A percentile compares a stretch with the other conserved stretches of the same genome.
Conservation (phyloP, 331 rosid genomes). For the Saraca asoca region DNA sequence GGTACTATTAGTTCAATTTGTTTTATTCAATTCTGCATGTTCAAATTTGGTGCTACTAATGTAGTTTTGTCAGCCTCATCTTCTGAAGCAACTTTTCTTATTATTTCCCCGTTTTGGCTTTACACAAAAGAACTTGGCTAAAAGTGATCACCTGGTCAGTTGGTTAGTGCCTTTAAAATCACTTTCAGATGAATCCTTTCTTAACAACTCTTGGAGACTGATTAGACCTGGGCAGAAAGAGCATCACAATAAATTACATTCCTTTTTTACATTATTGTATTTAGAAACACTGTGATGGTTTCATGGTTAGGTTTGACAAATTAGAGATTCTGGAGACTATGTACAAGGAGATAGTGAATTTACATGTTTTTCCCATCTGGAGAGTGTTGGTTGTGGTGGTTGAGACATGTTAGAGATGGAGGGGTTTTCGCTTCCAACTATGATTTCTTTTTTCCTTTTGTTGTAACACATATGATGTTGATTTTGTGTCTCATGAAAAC, state of each 20-base stretch:
- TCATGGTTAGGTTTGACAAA: not conserved
- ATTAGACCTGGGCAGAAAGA: not conserved
- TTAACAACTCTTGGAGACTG: not conserved
- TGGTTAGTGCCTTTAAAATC: not conserved
- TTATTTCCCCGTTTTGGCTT: not conserved
- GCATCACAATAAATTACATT: not conserved
- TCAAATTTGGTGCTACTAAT: not conserved
- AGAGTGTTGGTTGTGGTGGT: not conserved
- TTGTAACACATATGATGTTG: not conserved
- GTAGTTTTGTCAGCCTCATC: not conserved
- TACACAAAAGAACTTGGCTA: not conserved
- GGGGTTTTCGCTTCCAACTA: not conserved
- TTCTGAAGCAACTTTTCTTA: not conserved
- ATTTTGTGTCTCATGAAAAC: not conserved
- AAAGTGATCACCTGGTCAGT: not conserved
- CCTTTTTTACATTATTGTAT: not conserved
- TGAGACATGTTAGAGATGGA: not conserved
- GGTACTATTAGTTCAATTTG: not conserved
- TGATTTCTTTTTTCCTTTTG: not conserved
- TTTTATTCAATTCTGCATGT: not conserved
- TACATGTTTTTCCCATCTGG: not conserved
- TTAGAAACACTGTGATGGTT: not conserved
- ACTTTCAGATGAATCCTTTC: not conserved
- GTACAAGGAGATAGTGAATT: not conserved
- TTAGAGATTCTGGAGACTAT: not conserved